A percentile compares a stretch with the other conserved stretches of the same genome.
Conservation (phyloP, 495 filamentous ascomycete genomes). For the Copromyces sp. region DNA sequence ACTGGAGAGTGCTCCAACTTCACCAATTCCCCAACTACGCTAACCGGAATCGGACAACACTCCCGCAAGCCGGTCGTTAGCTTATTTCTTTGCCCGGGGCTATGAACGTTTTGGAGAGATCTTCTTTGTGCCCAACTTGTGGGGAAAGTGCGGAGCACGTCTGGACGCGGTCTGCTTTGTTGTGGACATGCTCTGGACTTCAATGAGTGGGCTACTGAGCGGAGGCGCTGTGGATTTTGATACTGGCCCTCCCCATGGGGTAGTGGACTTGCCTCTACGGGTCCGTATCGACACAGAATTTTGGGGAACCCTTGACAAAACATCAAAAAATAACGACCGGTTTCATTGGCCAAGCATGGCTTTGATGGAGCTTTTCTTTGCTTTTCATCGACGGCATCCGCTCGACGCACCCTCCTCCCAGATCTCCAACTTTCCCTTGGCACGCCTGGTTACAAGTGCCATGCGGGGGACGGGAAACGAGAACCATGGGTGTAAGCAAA, state of each 20-base stretch:
- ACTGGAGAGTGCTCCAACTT: background rate
- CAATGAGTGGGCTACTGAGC: background rate
- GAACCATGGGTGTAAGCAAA: background rate
- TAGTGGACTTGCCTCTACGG: background rate
- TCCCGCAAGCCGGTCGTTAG: background rate
- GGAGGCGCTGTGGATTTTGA: background rate
- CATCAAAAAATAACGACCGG: background rate
- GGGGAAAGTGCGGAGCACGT: background rate
- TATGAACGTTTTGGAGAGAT: background rate
- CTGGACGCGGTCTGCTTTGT: background rate
- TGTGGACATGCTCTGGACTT: background rate
- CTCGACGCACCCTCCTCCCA: background rate
- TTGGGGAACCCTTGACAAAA: background rate
- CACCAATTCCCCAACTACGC: background rate
- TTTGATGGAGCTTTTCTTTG: background rate
- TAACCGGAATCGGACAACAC: background rate
- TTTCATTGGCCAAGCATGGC: background rate
- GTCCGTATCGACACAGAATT: background rate
- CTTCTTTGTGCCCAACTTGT: background rate
- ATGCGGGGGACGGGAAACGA: background rate
- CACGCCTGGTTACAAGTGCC: background rate
- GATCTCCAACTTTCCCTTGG: background rate
- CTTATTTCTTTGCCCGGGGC: background rate
- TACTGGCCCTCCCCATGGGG: background rate
- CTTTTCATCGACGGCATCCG: background rate